Evolutionary conservation across 768 basidiomycete species (phyloP).

Genomic region (Xanthoconium purpureum): DNA sequence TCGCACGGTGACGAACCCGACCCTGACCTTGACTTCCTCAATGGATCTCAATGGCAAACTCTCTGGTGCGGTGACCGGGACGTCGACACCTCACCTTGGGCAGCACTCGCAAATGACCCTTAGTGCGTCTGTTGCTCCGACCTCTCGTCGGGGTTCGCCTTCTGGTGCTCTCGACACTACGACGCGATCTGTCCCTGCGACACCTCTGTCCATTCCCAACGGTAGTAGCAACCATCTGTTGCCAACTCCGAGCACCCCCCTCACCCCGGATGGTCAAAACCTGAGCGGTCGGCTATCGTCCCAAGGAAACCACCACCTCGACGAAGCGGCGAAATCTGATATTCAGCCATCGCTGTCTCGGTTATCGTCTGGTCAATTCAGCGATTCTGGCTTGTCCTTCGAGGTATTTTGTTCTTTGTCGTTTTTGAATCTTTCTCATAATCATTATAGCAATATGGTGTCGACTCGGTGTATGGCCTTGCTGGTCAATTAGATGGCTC

Average conservation of each 20-base stretch:
- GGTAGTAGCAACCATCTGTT: slow-evolving; percentile 46
- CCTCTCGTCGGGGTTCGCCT: slow-evolving; percentile 74
- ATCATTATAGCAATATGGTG: slow-evolving; percentile 47
- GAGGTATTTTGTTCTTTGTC: slow-evolving; percentile 41
- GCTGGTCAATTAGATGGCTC: slow-evolving; percentile 48
- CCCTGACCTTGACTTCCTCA: slow-evolving; percentile 57
- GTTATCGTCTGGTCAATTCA: slow-evolving; percentile 56
- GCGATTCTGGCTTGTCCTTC: slow-evolving; percentile 52
- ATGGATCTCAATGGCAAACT: slow-evolving; percentile 49
- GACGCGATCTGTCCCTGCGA: slow-evolving; percentile 81
- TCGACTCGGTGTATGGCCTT: slow-evolving; percentile 51
- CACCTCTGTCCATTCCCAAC: slow-evolving; percentile 59
- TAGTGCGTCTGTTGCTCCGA: slow-evolving; percentile 35
- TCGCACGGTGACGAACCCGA: slow-evolving; percentile 73
- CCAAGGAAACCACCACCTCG: slow-evolving; percentile 41
- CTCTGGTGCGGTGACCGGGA: slow-evolving; percentile 49
- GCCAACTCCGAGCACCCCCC: slow-evolving; percentile 64
- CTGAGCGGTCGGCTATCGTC: slow-evolving; percentile 64
- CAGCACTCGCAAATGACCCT: slow-evolving; percentile 55
- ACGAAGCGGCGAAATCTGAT: slow-evolving; percentile 52
- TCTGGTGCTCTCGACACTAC: slow-evolving; percentile 60
- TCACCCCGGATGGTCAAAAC: slow-evolving; percentile 55
- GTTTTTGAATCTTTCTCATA: slow-evolving; percentile 7
- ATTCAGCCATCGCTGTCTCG: slow-evolving; percentile 74
- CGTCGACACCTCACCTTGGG: slow-evolving; percentile 60